These are phyloP conservation scores for Trypanosoma mega DNA, from an alignment of 208 protist genomes.

Conservation along the genomic window DNA sequence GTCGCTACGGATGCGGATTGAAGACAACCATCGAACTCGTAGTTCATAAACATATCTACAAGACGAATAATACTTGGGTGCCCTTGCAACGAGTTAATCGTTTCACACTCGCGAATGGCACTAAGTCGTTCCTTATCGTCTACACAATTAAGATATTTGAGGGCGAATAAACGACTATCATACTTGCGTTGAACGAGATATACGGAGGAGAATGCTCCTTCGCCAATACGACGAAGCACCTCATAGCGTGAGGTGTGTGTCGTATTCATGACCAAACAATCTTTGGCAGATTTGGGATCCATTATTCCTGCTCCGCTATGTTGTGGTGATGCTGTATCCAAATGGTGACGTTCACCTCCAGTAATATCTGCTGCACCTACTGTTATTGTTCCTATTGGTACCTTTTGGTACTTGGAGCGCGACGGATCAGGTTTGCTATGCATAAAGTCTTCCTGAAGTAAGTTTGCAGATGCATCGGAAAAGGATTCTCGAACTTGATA, in stretches of 20 bases:
- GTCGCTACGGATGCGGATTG: neutral
- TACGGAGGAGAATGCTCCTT: slow-evolving; percentile 47
- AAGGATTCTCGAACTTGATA: no score
- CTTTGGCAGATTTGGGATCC: slow-evolving; percentile 32
- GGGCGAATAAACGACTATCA: slow-evolving; percentile 23
- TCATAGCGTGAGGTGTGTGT: slow-evolving; percentile 46
- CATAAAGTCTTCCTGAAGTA: no score
- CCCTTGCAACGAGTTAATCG: slow-evolving; percentile 49
- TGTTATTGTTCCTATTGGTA: no score
- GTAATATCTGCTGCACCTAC: no score
- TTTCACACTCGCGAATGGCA: slow-evolving; percentile 58
- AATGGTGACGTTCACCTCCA: no score
- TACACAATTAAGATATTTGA: slow-evolving; percentile 58
- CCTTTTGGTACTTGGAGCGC: no score
- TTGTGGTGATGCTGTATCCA: no score
- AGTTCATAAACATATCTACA: slow-evolving; percentile 74
- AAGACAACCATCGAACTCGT: slow-evolving; percentile 32
- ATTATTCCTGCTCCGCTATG: no score
- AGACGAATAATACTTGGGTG: slow-evolving; percentile 70
- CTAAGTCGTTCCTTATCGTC: slow-evolving; percentile 49
- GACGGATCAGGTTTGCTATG: no score
- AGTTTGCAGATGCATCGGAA: no score
- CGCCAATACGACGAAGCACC: slow-evolving; percentile 35
- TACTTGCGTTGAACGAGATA: slow-evolving; percentile 37
- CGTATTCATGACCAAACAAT: slow-evolving; percentile 42